Evolutionary conservation across 371 early-diverging fungal genomes (phyloP), one percentile per base, ranked within the genome.

Genomic region (Mucor indicus): DNA sequence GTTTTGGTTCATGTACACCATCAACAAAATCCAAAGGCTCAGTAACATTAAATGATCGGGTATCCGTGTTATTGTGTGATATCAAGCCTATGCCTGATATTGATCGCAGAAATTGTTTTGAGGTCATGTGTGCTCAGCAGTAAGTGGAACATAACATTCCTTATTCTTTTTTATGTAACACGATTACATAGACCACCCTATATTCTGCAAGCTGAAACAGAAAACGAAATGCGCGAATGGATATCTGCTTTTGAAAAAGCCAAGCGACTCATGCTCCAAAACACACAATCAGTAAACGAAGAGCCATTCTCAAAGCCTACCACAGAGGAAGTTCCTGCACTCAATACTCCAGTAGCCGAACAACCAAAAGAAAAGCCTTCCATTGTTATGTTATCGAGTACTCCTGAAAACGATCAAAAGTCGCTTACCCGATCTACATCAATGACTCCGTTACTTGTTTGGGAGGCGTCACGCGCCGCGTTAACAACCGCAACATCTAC

Each of bases 61-160:
- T 86, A 17, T 77, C 75, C 7, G 75, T 89, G 0, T 59, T 80
- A 8, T 45, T 83, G n/a, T 87, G 86, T 43, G 77, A 77, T 47
- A 68, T 84, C 13, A 75, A 84, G 53, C 75, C 69, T 10, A 46
- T 64, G 20, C 13, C 44, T 8, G 72, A 75, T 41, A 72, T 75
- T 48, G 87, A 88, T 40, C 74, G 88, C 10, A 69, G 87, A 16
- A 84, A 80, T 57, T 83, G 84, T 53, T 89, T 89, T 62, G 90
- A 89, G 44, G 73, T 88, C n/a, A 75, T 77, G 22, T 84, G 82
- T 37, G 44, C 50, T 23, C 31, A 40, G 16, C 51, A 50, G 51
- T 50, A 43, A 43, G 48, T 57, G 4, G 35, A 13, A 32, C n/a
- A 12, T 8, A 30, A 10, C 23, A 21, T 6, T 3, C 25, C 10